Evolutionary conservation across 1,284 basidiomycete species (phyloP).

Genomic region (Trametes pubescens): DNA sequence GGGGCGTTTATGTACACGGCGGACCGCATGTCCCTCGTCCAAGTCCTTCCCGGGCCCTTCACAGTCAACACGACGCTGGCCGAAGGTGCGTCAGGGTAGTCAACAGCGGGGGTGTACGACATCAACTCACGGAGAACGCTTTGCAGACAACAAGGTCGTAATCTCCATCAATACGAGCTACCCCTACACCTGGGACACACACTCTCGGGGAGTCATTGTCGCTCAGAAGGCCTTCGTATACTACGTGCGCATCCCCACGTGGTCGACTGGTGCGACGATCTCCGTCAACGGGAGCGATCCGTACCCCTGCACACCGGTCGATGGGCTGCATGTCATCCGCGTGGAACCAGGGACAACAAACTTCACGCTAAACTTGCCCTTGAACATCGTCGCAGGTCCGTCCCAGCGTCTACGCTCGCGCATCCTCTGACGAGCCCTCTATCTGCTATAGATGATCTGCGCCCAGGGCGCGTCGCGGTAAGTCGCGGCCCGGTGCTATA

Average conservation of each 20-base stretch:
- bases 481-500: conserved; percentile 63
- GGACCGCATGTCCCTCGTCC: conserved; percentile 57
- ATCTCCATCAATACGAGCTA: conserved; percentile 60
- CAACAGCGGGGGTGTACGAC: not conserved
- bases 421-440: not conserved
- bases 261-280: conserved; percentile 57
- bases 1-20: conserved; percentile 61
- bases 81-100: conserved; percentile 40
- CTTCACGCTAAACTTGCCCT: conserved; percentile 54
- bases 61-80: conserved; percentile 47
- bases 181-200: conserved; percentile 58
- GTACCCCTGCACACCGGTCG: conserved; percentile 46
- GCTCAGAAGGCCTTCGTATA: conserved; percentile 58
- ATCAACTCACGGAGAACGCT: too few relatives aligned
- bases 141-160: conserved; percentile 52
- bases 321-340: conserved; percentile 54
- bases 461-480: conserved; percentile 49
- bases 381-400: conserved; percentile 54
- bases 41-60: conserved; percentile 63
- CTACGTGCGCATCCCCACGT: conserved; percentile 61
- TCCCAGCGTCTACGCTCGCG: not conserved
- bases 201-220: conserved; percentile 51
- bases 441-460: not conserved
- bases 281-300: conserved; percentile 48
- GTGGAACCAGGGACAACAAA: conserved; percentile 52